Base-by-base conservation (phyloP, 1,284 basidiomycete species). In the Filobasidium uniguttulatum region DNA sequence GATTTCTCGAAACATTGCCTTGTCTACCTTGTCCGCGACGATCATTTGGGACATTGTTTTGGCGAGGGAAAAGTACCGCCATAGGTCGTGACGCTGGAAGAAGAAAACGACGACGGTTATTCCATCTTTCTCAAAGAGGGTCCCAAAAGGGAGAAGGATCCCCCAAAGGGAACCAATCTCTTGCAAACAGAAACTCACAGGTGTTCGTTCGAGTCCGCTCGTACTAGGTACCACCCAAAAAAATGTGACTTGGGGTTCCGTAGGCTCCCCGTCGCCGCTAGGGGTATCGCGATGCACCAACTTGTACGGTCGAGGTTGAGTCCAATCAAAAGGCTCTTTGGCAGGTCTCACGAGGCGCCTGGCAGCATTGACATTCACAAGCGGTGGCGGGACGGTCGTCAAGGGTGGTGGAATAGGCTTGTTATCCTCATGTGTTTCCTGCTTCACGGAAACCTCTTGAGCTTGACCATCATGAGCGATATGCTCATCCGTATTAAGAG, bases 151-250 rank as follows among this genome's bases (percentile, higher is more conserved):
- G 17, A 20, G 23, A 37, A 20, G 19, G 29, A 33, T 15, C 2
- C 9, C 12, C 5, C 12, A n/a, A 26, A 9, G 33, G 4, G 17
- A 14, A 25, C 10, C 10, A 25, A 1, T n/a, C n/a, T n/a, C n/a
- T n/a, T n/a, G n/a, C n/a, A n/a, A n/a, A n/a, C n/a, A n/a, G n/a
- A n/a, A n/a, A 56, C 62, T 54, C 36, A 65, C 64, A 5, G 60
- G 61, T 22, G 66, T 66, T 4, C 66, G 57, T 41, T 66, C 66
- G 5, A 70, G 59, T 0, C 68, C 68, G 4, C 66, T 68, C 1
- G 68, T 70, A 52, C 59, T 66, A 5, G 68, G 68, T 10, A 66
- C 64, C 2, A 67, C 67, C 66, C 67, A 70, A 53, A 70, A 65
- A 15, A 51, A 26, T 7, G 62, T 65, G 50, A 57, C 57, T 7